Conservation (phyloP, 148 eudicot genomes). For the Persicaria maculosa region DNA sequence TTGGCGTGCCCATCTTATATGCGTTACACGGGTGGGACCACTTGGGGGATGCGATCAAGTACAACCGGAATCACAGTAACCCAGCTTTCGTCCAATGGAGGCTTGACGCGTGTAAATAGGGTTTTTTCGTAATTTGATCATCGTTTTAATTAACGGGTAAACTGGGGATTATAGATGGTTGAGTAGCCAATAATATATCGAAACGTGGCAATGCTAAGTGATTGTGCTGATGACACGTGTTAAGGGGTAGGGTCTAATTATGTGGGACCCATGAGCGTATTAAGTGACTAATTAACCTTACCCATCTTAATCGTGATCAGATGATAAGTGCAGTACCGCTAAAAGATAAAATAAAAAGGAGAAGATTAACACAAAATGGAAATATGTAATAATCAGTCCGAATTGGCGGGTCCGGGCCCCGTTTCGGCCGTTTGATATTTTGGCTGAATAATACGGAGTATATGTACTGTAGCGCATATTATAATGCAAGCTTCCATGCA, state of each 20-base stretch:
- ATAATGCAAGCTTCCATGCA: too few species aligned
- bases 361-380: neutral
- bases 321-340: neutral
- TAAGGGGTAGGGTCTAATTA: neutral
- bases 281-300: slow-evolving; percentile 11
- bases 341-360: neutral
- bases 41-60: neutral
- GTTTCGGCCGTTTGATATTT: too few species aligned
- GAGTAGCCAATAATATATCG: neutral
- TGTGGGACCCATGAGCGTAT: neutral
- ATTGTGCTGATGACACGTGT: slow-evolving; percentile 1
- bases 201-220: neutral
- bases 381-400: too few species aligned
- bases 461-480: too few species aligned
- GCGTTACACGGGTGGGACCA: slow-evolving; percentile 11
- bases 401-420: too few species aligned
- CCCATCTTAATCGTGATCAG: slow-evolving; percentile 10
- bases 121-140: neutral
- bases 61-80: slow-evolving; percentile 3
- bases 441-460: too few species aligned
- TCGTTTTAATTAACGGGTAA: too few species aligned
- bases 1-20: slow-evolving; percentile 12
- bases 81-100: neutral
- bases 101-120: slow-evolving; percentile 4
- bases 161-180: neutral